Percentiles rank a stretch among this genome's conserved stretches.
These are phyloP conservation scores for Jacaranda mimosifolia DNA, from an alignment of 257 asterid species.

Conservation along the genomic window DNA sequence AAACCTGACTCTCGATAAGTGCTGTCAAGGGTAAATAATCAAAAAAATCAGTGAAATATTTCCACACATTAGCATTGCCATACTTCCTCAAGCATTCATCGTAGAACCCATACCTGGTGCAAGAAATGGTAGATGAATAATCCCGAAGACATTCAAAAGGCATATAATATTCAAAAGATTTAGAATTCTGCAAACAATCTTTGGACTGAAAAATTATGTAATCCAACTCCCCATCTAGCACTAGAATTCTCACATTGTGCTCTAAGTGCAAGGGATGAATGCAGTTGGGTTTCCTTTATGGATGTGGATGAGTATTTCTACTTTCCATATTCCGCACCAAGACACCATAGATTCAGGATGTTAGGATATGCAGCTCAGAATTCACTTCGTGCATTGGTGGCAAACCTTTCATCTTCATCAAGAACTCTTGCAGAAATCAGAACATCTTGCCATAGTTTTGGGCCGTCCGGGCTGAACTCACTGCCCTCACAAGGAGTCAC, in stretches of 20 bases:
- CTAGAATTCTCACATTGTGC: conserved; percentile 96
- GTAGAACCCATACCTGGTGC: conserved; percentile 88
- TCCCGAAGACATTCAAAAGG: conserved; percentile 15
- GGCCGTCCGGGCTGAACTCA: conserved; percentile 83
- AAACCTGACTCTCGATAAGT: conserved; percentile 98
- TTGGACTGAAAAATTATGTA: background rate
- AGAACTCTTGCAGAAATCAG: conserved; percentile 72
- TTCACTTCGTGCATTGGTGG: conserved; percentile 63
- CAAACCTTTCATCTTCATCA: conserved; percentile 62
- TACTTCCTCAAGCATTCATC: conserved; percentile 98
- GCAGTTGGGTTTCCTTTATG: conserved; percentile 89
- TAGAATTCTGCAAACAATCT: background rate
- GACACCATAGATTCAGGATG: conserved; percentile 40
- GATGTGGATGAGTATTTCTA: conserved; percentile 93
- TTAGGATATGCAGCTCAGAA: conserved; percentile 53
- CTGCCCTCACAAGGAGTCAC: conserved; percentile 79
- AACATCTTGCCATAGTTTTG: conserved; percentile 89
- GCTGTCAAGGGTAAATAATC: conserved; percentile 97
- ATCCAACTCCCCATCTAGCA: too few species aligned
- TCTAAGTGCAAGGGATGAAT: conserved; percentile 69
- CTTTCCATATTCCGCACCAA: conserved; percentile 61
- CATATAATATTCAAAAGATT: background rate
- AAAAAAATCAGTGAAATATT: conserved; percentile 93
- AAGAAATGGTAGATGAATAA: conserved; percentile 43
- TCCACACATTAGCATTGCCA: conserved; percentile 98